Percentiles rank a stretch among this genome's conserved stretches.
Conservation (phyloP, 805 yeast species). For the Aciculoconidium aculeatum region DNA sequence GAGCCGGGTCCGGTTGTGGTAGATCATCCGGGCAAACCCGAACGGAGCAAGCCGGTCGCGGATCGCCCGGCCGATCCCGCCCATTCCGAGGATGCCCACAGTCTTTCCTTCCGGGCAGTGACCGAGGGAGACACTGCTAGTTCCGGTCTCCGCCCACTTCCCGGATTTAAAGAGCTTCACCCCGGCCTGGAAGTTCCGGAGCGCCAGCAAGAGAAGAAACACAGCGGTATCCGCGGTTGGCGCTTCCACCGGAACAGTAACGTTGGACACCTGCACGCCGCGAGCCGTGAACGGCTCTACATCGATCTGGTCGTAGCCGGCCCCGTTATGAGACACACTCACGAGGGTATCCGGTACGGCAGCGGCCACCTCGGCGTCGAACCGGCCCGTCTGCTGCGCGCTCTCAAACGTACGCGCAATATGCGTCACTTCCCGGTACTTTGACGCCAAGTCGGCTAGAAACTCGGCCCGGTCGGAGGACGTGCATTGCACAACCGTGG, state of each 20-base stretch:
- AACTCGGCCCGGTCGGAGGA: slow-evolving; percentile 35
- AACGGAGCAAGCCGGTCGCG: slow-evolving; percentile 68
- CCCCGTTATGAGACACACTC: slow-evolving; percentile 59
- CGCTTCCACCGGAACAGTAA: slow-evolving; percentile 59
- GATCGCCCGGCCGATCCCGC: slow-evolving; percentile 84
- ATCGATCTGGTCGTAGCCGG: slow-evolving; percentile 73
- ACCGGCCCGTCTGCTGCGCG: slow-evolving; percentile 50
- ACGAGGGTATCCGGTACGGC: slow-evolving; percentile 50
- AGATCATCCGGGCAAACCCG: slow-evolving; percentile 65
- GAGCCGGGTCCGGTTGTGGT: slow-evolving; percentile 64
- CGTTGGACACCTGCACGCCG: slow-evolving; percentile 61
- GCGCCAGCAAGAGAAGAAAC: slow-evolving; percentile 53
- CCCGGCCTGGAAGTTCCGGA: slow-evolving; percentile 63
- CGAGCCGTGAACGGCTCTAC: slow-evolving; percentile 44
- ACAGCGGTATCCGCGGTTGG: slow-evolving; percentile 73
- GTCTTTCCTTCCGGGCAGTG: slow-evolving; percentile 70
- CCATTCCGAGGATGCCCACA: slow-evolving; percentile 82
- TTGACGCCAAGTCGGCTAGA: slow-evolving; percentile 35
- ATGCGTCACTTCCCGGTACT: slow-evolving; percentile 38
- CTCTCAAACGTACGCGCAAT: slow-evolving; percentile 52
- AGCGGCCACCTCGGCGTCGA: slow-evolving; percentile 55
- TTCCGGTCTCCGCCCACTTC: slow-evolving; percentile 44
- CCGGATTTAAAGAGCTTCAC: slow-evolving; percentile 48
- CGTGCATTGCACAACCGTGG: slow-evolving; percentile 32
- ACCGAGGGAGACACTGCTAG: slow-evolving; percentile 53